These are phyloP conservation scores for Letharia columbiana DNA, from an alignment of 495 filamentous ascomycete genomes.

Conservation along the genomic window DNA sequence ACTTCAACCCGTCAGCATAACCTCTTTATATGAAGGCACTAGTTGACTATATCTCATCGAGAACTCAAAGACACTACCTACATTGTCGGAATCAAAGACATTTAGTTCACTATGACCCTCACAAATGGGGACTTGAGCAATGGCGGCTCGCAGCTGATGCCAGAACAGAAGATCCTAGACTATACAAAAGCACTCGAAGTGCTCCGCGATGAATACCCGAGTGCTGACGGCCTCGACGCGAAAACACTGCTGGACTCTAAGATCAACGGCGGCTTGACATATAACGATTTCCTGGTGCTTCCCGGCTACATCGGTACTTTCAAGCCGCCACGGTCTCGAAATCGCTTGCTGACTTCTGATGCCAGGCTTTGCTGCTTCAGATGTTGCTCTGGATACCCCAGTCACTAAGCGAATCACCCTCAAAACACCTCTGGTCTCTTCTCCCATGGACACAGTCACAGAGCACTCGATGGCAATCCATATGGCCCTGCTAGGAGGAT, in stretches of 20 bases:
- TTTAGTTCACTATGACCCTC: conserved; percentile 50
- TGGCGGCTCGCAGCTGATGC: conserved; percentile 32
- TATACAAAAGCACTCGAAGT: conserved; percentile 65
- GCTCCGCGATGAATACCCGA: conserved; percentile 61
- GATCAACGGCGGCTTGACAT: conserved; percentile 81
- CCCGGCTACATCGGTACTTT: conserved; percentile 60
- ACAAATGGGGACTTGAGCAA: conserved; percentile 49
- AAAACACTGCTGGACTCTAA: conserved; percentile 77
- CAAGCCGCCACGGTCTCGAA: conserved; percentile 46
- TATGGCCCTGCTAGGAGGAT: conserved; percentile 92
- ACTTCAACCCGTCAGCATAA: conserved; percentile 44
- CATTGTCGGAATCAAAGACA: neutral
- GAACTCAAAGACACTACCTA: neutral
- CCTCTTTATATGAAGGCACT: conserved; percentile 30
- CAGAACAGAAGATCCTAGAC: conserved; percentile 44
- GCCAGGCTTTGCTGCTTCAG: conserved; percentile 80
- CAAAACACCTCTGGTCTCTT: conserved; percentile 91
- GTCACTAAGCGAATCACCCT: conserved; percentile 89
- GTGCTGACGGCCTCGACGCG: conserved; percentile 75
- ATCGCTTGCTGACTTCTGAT: conserved; percentile 42
- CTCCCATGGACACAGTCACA: conserved; percentile 99
- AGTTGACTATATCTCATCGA: conserved; percentile 29
- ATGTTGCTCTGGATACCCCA: conserved; percentile 79
- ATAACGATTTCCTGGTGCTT: conserved; percentile 64
- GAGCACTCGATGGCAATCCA: conserved; percentile 99